These are phyloP conservation scores for Sugiyamaella marilandica DNA, from an alignment of 805 yeast species.

Conservation along the genomic window DNA sequence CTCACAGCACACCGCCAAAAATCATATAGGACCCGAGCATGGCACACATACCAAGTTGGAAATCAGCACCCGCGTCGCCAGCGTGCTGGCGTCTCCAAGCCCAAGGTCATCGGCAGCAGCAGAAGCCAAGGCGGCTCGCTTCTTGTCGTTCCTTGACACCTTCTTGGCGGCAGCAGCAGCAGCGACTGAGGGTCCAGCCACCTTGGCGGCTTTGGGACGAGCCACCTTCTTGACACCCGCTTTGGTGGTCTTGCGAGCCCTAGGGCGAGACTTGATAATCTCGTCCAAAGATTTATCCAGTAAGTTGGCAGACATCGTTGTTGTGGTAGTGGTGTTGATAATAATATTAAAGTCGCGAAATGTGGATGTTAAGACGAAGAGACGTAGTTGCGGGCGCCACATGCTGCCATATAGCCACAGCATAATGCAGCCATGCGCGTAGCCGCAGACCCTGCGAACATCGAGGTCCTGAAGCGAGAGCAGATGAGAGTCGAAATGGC, in stretches of 20 bases:
- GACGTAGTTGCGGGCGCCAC: too few relatives aligned
- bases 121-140: conserved; percentile 18
- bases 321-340: too few relatives aligned
- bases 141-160: neutral
- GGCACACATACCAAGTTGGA: conserved; percentile 51
- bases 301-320: conserved; percentile 64
- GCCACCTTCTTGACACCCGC: conserved; percentile 21
- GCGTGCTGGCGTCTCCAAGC: conserved; percentile 36
- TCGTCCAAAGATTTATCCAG: conserved; percentile 94
- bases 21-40: neutral
- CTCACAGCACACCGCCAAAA: too few relatives aligned
- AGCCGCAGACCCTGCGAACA: neutral
- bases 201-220: conserved; percentile 7
- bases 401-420: too few relatives aligned
- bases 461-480: neutral
- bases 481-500: too few relatives aligned
- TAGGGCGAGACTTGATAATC: conserved; percentile 62
- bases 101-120: conserved; percentile 30
- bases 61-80: conserved; percentile 74
- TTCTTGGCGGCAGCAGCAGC: conserved; percentile 23
- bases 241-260: conserved; percentile 27
- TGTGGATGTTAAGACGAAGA: too few relatives aligned
- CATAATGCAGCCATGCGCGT: neutral
- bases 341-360: too few relatives aligned
- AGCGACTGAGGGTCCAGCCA: conserved; percentile 27